Conservation (phyloP, 768 basidiomycete genomes). For the Mycena belliarum region DNA sequence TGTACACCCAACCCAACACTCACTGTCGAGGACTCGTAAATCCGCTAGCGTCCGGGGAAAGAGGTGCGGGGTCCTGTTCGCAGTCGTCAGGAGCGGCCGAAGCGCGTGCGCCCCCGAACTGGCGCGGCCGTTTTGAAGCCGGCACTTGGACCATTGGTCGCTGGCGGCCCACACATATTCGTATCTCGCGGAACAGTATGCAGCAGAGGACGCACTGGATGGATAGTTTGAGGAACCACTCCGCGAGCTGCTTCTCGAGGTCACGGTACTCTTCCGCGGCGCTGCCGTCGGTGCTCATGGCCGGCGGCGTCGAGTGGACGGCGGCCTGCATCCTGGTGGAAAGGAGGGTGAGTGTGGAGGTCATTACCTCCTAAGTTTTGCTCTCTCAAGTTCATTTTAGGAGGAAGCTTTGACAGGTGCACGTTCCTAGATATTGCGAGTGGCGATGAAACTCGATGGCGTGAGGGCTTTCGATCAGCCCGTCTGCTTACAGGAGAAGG, state of each 20-base stretch:
- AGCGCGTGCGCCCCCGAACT: conserved; percentile 1
- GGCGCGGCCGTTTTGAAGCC: conserved; percentile 14
- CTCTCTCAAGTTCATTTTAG: not conserved
- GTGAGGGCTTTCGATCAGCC: too few species aligned
- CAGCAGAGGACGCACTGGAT: conserved; percentile 5
- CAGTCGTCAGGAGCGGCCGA: conserved; percentile 10
- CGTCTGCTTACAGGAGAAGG: too few species aligned
- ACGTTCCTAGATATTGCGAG: not conserved
- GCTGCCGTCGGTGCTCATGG: not conserved
- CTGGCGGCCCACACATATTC: not conserved
- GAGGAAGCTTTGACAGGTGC: not conserved
- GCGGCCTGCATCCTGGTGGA: conserved; percentile 7
- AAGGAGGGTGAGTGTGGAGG: not conserved
- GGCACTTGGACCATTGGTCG: conserved; percentile 16
- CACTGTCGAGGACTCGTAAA: conserved; percentile 8
- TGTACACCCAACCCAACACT: not conserved
- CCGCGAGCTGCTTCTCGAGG: conserved; percentile 11
- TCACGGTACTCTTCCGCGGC: conserved; percentile 3
- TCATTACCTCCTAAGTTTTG: not conserved
- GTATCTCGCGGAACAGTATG: not conserved
- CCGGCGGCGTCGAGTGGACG: not conserved
- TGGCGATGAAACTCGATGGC: too few species aligned
- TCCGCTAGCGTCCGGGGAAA: conserved; percentile 8
- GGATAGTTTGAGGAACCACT: conserved; percentile 9
- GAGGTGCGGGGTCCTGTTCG: conserved; percentile 3